phyloP scores from a whole-genome alignment of 192 early-diverging fungal genomes.

The Umbelopsis isabellina region DNA sequence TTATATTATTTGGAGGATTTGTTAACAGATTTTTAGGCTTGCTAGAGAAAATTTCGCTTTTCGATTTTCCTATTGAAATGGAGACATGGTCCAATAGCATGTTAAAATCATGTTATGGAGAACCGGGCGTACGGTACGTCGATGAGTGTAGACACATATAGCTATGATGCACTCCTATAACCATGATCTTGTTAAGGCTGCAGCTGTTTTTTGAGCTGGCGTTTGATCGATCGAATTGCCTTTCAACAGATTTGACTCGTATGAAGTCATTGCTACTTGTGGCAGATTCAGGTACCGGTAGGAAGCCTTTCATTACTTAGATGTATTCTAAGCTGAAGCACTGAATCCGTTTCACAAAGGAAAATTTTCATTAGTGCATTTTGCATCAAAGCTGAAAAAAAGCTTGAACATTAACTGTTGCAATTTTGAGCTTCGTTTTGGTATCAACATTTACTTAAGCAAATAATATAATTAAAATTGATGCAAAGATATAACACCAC shows the following conservation, averaged over 20 bases:
- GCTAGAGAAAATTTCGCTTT: no score
- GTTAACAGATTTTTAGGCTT: no score
- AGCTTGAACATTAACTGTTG: no score
- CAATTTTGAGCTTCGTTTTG: no score
- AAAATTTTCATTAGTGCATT: no score
- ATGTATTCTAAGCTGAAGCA: background rate
- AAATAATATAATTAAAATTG: no score
- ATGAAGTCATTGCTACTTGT: slow-evolving; percentile 17
- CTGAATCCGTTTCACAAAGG: background rate
- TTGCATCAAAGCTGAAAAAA: no score
- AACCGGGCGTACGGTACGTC: slow-evolving; percentile 28
- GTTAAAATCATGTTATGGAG: slow-evolving; percentile 23
- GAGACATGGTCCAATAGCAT: background rate
- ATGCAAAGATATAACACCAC: no score
- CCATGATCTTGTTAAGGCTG: slow-evolving; percentile 1
- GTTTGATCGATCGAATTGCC: background rate
- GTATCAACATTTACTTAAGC: no score
- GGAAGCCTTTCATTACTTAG: background rate
- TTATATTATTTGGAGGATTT: no score
- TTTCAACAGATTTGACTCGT: background rate
- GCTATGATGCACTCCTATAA: background rate
- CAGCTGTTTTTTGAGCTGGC: slow-evolving; percentile 23
- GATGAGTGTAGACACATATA: background rate
- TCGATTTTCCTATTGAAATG: background rate
- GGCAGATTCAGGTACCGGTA: slow-evolving; percentile 34